phyloP scores from a whole-genome alignment of 2,329 filamentous ascomycete species.

The Delphinella strobiligena region DNA sequence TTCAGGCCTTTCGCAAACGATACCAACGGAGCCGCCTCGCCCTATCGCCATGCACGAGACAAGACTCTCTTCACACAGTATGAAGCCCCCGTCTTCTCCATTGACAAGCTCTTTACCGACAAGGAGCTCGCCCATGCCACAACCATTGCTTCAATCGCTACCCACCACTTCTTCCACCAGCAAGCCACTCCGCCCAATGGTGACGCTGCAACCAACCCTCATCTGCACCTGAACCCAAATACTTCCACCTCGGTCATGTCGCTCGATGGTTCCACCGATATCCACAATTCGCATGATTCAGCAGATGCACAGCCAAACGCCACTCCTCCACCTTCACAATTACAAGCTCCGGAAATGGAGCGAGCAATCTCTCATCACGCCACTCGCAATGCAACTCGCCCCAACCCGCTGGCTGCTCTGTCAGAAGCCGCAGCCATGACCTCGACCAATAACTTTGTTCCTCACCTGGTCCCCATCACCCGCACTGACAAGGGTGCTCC shows the following conservation, averaged over 20 bases:
- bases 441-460: conserved; percentile 31
- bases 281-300: too few species aligned
- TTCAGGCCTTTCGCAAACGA: conserved; percentile 21
- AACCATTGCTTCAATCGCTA: conserved; percentile 48
- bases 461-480: conserved; percentile 33
- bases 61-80: conserved; percentile 43
- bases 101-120: conserved; percentile 54
- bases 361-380: conserved; percentile 47
- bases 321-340: conserved; percentile 17
- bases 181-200: conserved; percentile 14
- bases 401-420: conserved; percentile 38
- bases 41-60: conserved; percentile 41
- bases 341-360: conserved; percentile 41
- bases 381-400: conserved; percentile 34
- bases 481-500: conserved; percentile 38
- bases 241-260: conserved; percentile 16
- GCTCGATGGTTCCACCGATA: conserved; percentile 18
- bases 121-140: conserved; percentile 53
- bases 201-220: conserved; percentile 1
- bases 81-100: conserved; percentile 46
- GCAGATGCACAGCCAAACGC: too few species aligned
- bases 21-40: conserved; percentile 35
- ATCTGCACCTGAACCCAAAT: conserved; percentile 14
- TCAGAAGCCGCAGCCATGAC: conserved; percentile 32
- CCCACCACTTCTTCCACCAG: conserved; percentile 46